Base-by-base conservation (phyloP, 2,329 filamentous ascomycete genomes). In the Cladorrhinum sp. region DNA sequence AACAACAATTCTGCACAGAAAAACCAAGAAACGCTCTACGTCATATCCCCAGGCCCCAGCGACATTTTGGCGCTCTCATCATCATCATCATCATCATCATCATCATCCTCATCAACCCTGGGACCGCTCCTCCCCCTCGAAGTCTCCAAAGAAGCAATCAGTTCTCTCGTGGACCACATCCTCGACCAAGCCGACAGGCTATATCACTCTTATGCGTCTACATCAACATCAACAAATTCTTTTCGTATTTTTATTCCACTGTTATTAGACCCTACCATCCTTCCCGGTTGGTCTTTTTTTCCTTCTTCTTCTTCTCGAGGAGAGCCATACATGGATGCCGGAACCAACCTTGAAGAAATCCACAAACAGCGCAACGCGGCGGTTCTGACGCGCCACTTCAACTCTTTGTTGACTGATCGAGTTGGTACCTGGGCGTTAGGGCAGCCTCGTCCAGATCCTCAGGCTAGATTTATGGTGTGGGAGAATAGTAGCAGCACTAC, bases 21-120 rank as follows among this genome's bases (percentile, higher is more conserved):
- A 13, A 75, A 79, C 5, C 72, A 72, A n/a, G 78, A 83, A 61
- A 83, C 81, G 0, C 65, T 84, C 13, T 84, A 79, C 78, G 71
- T 84, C 13, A 80, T 84, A 57, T 78, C 74, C 9, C 77, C 83
- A 57, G 81, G 81, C n/a, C 77, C 77, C 27, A 83, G 81, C 81
- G 81, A 84, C 59, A 69, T 83, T 54, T 84, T 80, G 80, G 77
- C 78, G 10, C 69, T 84, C 18, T 76, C n/a, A n/a, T n/a, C n/a
- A n/a, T n/a, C n/a, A n/a, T n/a, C n/a, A n/a, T n/a, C n/a, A n/a
- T n/a, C n/a, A n/a, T n/a, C n/a, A n/a, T n/a, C n/a, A n/a, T n/a
- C n/a, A n/a, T n/a, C n/a, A n/a, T n/a, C n/a, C n/a, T n/a, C n/a
- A n/a, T n/a, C n/a, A n/a, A n/a, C n/a, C n/a, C n/a, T n/a, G n/a